Conservation (phyloP, 1,139 yeast species). For the Scheffersomyces titani region DNA sequence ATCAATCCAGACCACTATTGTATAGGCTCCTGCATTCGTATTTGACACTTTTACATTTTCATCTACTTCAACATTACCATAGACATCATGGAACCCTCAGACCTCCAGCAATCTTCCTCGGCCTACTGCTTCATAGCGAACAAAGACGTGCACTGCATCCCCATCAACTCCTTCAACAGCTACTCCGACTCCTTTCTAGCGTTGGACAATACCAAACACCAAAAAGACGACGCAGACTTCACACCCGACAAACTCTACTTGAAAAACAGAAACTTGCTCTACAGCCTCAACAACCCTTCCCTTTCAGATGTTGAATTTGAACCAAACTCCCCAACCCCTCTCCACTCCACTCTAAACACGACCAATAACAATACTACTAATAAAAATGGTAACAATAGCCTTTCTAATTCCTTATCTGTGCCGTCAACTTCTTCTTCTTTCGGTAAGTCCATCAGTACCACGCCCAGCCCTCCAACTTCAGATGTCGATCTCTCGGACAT, state of each 20-base stretch:
- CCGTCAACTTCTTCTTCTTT: background rate
- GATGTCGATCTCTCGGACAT: conserved; percentile 17
- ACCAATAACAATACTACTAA: conserved; percentile 4
- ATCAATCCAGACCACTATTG: background rate
- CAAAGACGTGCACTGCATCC: conserved; percentile 41
- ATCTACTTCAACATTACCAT: background rate
- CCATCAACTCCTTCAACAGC: conserved; percentile 27
- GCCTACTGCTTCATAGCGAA: conserved; percentile 44
- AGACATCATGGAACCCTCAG: background rate
- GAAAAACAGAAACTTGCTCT: conserved; percentile 39
- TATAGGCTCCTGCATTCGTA: background rate
- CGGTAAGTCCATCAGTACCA: conserved; percentile 7
- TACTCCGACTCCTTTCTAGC: conserved; percentile 8
- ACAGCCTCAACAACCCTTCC: conserved; percentile 46
- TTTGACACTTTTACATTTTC: background rate
- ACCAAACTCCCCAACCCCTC: conserved; percentile 12
- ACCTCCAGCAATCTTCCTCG: conserved; percentile 17
- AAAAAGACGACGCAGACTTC: conserved; percentile 18
- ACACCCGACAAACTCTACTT: conserved; percentile 29
- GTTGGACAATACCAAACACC: conserved; percentile 5
- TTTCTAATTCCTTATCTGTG: background rate
- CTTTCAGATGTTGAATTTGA: conserved; percentile 42
- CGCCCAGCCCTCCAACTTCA: conserved; percentile 17
- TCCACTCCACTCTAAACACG: conserved; percentile 1
- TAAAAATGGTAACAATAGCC: conserved; percentile 3